Conservation (phyloP, 768 basidiomycete genomes). For the Leccinum ochraceum region DNA sequence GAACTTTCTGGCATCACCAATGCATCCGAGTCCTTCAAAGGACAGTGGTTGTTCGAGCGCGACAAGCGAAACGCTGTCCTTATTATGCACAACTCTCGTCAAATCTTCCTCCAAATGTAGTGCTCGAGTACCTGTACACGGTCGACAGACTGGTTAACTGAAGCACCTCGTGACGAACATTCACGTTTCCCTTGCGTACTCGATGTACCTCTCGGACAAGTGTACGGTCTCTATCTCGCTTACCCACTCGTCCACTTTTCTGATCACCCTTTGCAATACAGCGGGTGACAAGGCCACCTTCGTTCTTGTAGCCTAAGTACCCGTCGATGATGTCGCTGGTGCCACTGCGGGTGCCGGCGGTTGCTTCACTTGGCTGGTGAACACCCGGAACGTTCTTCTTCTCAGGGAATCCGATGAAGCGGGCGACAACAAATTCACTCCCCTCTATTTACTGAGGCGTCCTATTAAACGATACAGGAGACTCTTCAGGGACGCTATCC, state of each 20-base stretch:
- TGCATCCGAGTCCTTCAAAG: constrained; percentile 29
- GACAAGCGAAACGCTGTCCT: constrained; percentile 33
- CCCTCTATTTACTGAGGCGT: constrained; percentile 22
- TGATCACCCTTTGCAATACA: constrained; percentile 5
- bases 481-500: constrained; percentile 21
- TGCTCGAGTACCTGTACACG: constrained; percentile 29
- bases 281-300: constrained; percentile 25
- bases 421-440: constrained; percentile 21
- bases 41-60: constrained; percentile 33
- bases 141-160: constrained; percentile 25
- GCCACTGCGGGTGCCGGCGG: background rate
- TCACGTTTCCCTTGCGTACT: constrained; percentile 32
- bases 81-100: constrained; percentile 33
- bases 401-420: constrained; percentile 17
- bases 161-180: constrained; percentile 35
- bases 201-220: constrained; percentile 36
- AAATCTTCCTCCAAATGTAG: constrained; percentile 17
- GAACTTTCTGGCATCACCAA: constrained; percentile 21
- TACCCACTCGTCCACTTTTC: no score
- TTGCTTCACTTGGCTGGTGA: constrained; percentile 19
- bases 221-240: constrained; percentile 3
- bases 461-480: constrained; percentile 9
- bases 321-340: constrained; percentile 1
- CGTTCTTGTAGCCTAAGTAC: constrained; percentile 18
- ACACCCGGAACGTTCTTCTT: constrained; percentile 18